Percentiles rank a stretch among this genome's conserved stretches.
These are phyloP conservation scores for Pyrrhoderma noxium DNA, from an alignment of 1,284 basidiomycete species.

Conservation along the genomic window DNA sequence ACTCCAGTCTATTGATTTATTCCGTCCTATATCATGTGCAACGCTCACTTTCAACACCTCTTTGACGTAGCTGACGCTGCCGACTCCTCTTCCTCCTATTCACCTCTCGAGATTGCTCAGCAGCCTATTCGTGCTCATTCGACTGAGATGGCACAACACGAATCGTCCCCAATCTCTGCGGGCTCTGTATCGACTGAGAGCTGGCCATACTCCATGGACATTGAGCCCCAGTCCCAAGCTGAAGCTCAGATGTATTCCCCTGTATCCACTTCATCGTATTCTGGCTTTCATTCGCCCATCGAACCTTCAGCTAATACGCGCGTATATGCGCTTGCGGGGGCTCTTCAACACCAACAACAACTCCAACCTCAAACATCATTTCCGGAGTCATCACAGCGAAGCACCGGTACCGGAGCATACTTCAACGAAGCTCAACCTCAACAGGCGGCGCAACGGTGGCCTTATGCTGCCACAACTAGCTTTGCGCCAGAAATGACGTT, in stretches of 20 bases:
- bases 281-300: slow-evolving; percentile 9
- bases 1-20: not conserved
- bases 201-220: slow-evolving; percentile 2
- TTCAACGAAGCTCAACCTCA: not conserved
- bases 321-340: slow-evolving; percentile 14
- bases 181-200: not conserved
- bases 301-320: slow-evolving; percentile 4
- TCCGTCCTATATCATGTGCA: slow-evolving; percentile 6
- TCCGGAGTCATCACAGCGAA: slow-evolving; percentile 8
- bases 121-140: not conserved
- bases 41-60: slow-evolving; percentile 10
- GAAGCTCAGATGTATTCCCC: slow-evolving; percentile 8
- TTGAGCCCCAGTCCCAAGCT: not conserved
- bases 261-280: not conserved
- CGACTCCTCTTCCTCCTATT: not conserved
- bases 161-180: not conserved
- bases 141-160: not conserved
- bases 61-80: not conserved
- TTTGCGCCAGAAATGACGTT: slow-evolving; percentile 8
- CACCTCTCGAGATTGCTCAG: not conserved
- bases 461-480: not conserved
- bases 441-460: slow-evolving; percentile 4
- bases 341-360: slow-evolving; percentile 10
- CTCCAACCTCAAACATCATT: not conserved
- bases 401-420: not conserved